Evolutionary conservation across 2,329 filamentous ascomycete species (phyloP), one percentile per base, ranked within the genome.

Genomic region (Phyllosticta paracitricarpa): DNA sequence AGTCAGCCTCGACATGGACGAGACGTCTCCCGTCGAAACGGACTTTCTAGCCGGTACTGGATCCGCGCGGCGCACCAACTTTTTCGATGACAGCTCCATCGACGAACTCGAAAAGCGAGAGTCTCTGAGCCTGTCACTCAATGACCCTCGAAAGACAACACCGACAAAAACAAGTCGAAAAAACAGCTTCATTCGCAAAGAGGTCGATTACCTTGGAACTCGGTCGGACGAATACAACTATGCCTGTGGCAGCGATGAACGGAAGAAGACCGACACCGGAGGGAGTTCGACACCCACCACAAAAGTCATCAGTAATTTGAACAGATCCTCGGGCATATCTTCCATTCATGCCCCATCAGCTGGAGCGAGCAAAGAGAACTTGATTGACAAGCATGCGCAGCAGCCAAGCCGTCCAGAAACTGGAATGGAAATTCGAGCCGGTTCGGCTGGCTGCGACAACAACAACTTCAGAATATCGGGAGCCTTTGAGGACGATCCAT

Each of bases 1-100:
- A 62, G 64, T 75, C n/a, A 68, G 69, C 63, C 68, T 73, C 22
- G 66, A 69, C 35, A 66, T 72, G 60, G 65, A 68, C 63, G 71
- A 58, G 19, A 33, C 60, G 24, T 28, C 56, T 24, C 30, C 35
- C 10, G 40, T 51, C n/a, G 28, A 30, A 51, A 48, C 51, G 4
- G 17, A n/a, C 10, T 19, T 25, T 14, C 6, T 25, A 14, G 8
- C 19, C 12, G n/a, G n/a, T 4, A 19, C 73, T 58, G 65, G 66
- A 33, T 66, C 66, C 9, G 61, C 65, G 24, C 65, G 70, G 10
- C 72, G 68, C 2, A 66, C 66, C 9, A 71, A 74, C 63, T 74
- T 73, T 65, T 71, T 76, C 66, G 73, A 75, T 24, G 68, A 67
- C 48, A 67, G 56, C 19, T 63, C 64, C 6, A 62, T 62, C 12